phyloP scores from a whole-genome alignment of 2,329 filamentous ascomycete species.

The Beauveria asiatica region DNA sequence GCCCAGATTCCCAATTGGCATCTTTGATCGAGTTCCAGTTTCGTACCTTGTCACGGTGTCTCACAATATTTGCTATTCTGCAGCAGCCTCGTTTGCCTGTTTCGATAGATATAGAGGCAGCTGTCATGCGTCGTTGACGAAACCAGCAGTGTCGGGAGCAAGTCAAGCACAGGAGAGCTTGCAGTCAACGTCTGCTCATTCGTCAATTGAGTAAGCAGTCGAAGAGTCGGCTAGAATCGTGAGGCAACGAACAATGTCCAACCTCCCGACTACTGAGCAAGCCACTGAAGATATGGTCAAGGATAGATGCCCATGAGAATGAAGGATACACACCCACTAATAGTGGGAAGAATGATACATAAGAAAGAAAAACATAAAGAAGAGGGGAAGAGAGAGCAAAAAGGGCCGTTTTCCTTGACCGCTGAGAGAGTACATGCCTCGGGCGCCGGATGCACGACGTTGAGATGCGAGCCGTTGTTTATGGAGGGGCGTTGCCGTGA shows the following conservation, averaged over 20 bases:
- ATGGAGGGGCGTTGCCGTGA: constrained; percentile 16
- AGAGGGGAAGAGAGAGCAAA: not conserved
- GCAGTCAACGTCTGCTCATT: not conserved
- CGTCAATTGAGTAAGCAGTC: not conserved
- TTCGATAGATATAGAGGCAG: not conserved
- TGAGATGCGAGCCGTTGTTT: constrained; percentile 13
- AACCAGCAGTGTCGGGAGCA: not conserved
- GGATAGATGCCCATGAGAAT: not conserved
- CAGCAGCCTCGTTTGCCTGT: not conserved
- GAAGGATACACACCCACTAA: not conserved
- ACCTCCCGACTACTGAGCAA: not conserved
- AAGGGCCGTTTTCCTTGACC: not conserved
- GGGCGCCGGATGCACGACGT: not conserved
- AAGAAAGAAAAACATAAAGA: not conserved
- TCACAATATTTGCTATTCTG: not conserved
- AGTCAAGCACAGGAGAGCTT: not conserved
- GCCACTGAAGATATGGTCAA: not conserved
- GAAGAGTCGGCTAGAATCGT: not conserved
- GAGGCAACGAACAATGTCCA: not conserved
- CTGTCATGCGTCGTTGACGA: not conserved
- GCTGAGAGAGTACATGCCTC: not conserved
- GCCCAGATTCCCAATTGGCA: constrained; percentile 4
- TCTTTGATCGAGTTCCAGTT: not conserved
- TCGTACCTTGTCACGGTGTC: not conserved
- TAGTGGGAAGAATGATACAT: constrained; percentile 4